Conservation (phyloP, 2,329 filamentous ascomycete genomes). For the Bisporella sp. region DNA sequence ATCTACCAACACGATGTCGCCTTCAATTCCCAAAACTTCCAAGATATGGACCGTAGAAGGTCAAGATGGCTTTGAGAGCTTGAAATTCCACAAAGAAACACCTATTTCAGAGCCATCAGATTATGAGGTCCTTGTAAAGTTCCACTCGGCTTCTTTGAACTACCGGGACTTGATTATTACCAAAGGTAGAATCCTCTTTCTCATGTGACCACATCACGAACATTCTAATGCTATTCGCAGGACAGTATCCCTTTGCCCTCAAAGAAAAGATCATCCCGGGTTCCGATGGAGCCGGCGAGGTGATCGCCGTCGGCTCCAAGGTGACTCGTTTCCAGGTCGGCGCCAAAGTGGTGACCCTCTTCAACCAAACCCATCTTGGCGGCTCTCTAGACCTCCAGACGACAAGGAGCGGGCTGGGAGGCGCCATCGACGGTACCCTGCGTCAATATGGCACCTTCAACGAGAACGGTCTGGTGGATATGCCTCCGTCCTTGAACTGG, state of each 20-base stretch:
- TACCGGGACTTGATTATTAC: constrained; percentile 32
- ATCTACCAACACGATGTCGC: neutral
- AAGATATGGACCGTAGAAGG: constrained; percentile 43
- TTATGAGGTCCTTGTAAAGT: constrained; percentile 48
- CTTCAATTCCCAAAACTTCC: constrained; percentile 20
- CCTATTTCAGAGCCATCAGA: constrained; percentile 36
- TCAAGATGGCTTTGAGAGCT: constrained; percentile 39
- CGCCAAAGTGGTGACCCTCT: constrained; percentile 52
- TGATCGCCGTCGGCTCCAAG: constrained; percentile 44
- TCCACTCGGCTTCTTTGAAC: constrained; percentile 33
- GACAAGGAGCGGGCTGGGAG: constrained; percentile 46
- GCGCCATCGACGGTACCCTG: constrained; percentile 42
- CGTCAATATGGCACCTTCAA: constrained; percentile 41
- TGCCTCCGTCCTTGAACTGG: constrained; percentile 42
- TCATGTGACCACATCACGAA: neutral
- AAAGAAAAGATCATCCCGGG: constrained; percentile 23
- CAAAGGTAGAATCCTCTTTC: constrained; percentile 18
- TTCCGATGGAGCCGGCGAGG: constrained; percentile 38
- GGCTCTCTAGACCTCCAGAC: constrained; percentile 19
- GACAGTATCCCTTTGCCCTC: constrained; percentile 21
- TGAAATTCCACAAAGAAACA: constrained; percentile 35
- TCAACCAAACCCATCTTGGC: constrained; percentile 38
- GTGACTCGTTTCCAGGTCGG: constrained; percentile 52
- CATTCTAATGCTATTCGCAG: neutral
- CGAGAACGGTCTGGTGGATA: constrained; percentile 51